Conservation (phyloP, 768 basidiomycete species). For the Macrocybe gigantea region DNA sequence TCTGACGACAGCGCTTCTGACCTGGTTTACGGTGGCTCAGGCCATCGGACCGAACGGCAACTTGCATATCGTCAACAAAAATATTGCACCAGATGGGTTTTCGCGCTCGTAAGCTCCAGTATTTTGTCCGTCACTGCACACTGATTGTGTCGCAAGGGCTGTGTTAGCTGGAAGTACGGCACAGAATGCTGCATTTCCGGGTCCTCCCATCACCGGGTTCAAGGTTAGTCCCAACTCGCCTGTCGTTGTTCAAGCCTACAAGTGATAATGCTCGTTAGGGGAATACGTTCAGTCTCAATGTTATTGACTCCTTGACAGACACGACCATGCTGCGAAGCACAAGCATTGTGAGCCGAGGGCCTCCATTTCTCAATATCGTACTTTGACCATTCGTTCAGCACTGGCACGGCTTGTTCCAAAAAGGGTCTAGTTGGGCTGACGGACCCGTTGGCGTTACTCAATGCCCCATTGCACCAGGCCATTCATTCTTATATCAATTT, state of each 20-base stretch:
- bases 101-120: neutral
- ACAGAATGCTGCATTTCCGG: constrained; percentile 17
- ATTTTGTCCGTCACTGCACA: neutral
- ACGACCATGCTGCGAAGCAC: constrained; percentile 15
- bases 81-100: constrained; percentile 1
- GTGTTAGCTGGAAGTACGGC: constrained; percentile 16
- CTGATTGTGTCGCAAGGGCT: constrained; percentile 8
- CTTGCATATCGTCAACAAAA: constrained; percentile 1
- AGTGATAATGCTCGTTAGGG: constrained; percentile 8
- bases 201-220: constrained; percentile 19
- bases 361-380: constrained; percentile 6
- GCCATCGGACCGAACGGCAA: neutral
- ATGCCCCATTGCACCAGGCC: constrained; percentile 27
- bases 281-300: constrained; percentile 16
- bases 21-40: no score
- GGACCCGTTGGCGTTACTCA: constrained; percentile 21
- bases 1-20: no score
- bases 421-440: constrained; percentile 10
- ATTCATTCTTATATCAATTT: constrained; percentile 27
- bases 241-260: neutral
- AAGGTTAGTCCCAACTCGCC: constrained; percentile 14
- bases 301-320: constrained; percentile 14
- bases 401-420: constrained; percentile 5
- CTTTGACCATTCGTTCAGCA: neutral
- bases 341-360: constrained; percentile 14